phyloP scores from a whole-genome alignment of 2,329 filamentous ascomycete genomes.

The Chaetomiaceae sp. region DNA sequence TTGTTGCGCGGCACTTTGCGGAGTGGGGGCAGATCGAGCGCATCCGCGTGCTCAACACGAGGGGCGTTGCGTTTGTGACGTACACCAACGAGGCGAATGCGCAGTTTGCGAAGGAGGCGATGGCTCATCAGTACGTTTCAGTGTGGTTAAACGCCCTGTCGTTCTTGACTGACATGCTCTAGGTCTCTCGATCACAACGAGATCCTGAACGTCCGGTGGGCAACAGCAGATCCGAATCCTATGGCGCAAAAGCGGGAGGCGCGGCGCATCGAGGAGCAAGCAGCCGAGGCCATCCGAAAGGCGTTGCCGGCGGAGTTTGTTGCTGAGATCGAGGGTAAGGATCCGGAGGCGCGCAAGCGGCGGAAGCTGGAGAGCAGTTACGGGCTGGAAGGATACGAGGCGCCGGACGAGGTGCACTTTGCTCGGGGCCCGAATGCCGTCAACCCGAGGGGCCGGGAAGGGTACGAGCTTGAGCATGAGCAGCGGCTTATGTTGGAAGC shows the following conservation, averaged over 20 bases:
- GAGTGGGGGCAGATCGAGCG: conserved; percentile 96
- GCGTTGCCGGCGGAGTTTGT: conserved; percentile 88
- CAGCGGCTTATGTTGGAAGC: conserved; percentile 55
- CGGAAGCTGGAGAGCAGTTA: conserved; percentile 87
- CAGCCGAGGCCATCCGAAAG: conserved; percentile 84
- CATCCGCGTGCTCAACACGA: conserved; percentile 76
- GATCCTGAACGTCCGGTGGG: conserved; percentile 94
- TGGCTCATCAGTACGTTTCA: conserved; percentile 71
- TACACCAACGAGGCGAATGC: conserved; percentile 73
- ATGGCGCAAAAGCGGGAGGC: conserved; percentile 91
- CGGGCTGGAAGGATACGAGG: conserved; percentile 85
- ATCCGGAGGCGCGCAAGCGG: conserved; percentile 80
- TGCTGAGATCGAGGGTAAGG: conserved; percentile 87
- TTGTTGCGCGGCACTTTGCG: conserved; percentile 89
- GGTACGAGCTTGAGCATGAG: conserved; percentile 61
- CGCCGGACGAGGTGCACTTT: conserved; percentile 91
- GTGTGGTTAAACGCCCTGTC: too few species aligned
- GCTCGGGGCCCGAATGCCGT: conserved; percentile 69
- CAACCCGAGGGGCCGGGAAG: conserved; percentile 54
- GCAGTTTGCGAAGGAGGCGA: conserved; percentile 89
- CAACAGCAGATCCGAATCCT: conserved; percentile 92
- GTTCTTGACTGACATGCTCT: not conserved
- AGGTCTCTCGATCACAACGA: conserved; percentile 76
- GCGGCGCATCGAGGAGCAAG: conserved; percentile 86
- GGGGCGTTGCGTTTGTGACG: conserved; percentile 93